Base-by-base conservation (phyloP, 306 rosid genomes). In the Acacia confusa region DNA sequence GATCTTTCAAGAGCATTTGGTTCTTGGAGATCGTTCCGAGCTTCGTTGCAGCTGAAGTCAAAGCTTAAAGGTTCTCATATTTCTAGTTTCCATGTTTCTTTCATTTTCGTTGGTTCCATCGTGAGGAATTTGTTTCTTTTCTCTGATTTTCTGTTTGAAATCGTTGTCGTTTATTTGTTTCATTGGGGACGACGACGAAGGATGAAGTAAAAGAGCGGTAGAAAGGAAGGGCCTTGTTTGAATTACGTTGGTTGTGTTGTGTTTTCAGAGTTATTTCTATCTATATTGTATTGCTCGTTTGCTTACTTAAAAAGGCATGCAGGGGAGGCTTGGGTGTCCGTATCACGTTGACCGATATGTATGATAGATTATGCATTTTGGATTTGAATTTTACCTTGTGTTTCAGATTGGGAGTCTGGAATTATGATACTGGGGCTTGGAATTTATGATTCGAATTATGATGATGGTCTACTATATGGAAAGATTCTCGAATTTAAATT, bases 1-100 rank as follows among this genome's bases (percentile, higher is more conserved):
- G 90, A 90, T 90, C 94, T 83, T 79, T 78, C 69, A 19, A 17
- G 30, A 11, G 19, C 70, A 45, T 72, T 79, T 9, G 78, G 16
- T 38, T 85, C 48, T 82, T 2, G 10, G 38, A 69, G 86, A 88
- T 77, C 84, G 78, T 64, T 14, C 41, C 9, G 17, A 48, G 72
- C 82, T 79, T 70, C 47, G 79, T 28, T 63, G 19, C 22, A 30
- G 84, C 76, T 81, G 30, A 27, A 43, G 80, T 40, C 76, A 32
- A 25, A 34, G 44, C 63, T 65, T 16, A 30, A 75, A 75, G 90
- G 91, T 90, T 74, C 36, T 70, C 3, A 57, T 14, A 0, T 30
- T 45, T 53, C 64, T 81, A 7, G 43, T 4, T 81, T 74, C 52
- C 16, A 14, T 65, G 40, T 52, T 40, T 28, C 22, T 69, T 71